These are phyloP conservation scores for Lycium ferocissimum DNA, from an alignment of 257 asterid genomes.

Conservation along the genomic window DNA sequence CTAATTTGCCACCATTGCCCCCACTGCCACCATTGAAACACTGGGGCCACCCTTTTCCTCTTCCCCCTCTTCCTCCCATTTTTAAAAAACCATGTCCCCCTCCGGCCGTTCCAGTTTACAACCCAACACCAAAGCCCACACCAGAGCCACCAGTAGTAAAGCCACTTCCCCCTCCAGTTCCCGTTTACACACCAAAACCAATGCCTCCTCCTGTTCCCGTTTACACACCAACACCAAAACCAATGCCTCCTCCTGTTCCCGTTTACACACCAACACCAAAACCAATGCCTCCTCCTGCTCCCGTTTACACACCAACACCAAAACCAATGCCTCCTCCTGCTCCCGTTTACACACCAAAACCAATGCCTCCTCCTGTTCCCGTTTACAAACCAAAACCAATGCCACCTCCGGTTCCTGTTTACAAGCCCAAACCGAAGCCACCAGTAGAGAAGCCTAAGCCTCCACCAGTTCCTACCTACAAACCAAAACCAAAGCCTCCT, in stretches of 20 bases:
- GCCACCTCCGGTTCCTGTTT: slow-evolving; percentile 21
- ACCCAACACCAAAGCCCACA: slow-evolving; percentile 38
- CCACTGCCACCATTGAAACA: slow-evolving; percentile 55
- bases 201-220: too few species aligned
- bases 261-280: slow-evolving; percentile 33
- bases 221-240: slow-evolving; percentile 25
- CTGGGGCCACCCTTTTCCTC: slow-evolving; percentile 43
- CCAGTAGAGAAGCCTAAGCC: slow-evolving; percentile 26
- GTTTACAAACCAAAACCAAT: slow-evolving; percentile 30
- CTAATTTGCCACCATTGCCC: slow-evolving; percentile 51
- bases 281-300: slow-evolving; percentile 37
- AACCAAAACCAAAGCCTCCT: not conserved
- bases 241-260: slow-evolving; percentile 43
- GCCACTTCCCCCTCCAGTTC: slow-evolving; percentile 28
- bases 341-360: slow-evolving; percentile 28
- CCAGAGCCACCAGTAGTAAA: slow-evolving; percentile 36
- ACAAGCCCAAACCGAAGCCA: slow-evolving; percentile 44
- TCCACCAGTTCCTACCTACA: not conserved
- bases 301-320: slow-evolving; percentile 26
- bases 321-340: slow-evolving; percentile 39
- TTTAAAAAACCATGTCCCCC: slow-evolving; percentile 48
- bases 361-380: slow-evolving; percentile 29
- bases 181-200: slow-evolving; percentile 34
- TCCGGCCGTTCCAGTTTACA: slow-evolving; percentile 32
- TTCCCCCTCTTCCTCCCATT: slow-evolving; percentile 39